Percentiles rank a stretch among this genome's conserved stretches.
These are phyloP conservation scores for Zizania palustris DNA, from an alignment of 202 grass and related monocot genomes.

Conservation along the genomic window DNA sequence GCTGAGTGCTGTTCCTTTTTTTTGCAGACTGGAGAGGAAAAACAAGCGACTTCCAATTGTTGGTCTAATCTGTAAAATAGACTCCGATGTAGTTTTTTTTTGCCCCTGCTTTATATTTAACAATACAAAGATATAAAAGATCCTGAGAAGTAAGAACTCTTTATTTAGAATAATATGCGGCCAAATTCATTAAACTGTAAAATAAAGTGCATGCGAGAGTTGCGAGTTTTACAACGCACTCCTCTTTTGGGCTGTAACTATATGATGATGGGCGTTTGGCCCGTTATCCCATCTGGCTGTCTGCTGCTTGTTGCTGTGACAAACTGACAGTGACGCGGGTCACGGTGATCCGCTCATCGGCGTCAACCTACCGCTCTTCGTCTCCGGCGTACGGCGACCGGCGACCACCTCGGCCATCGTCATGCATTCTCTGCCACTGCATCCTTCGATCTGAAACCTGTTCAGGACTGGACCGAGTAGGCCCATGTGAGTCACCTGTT, in stretches of 20 bases:
- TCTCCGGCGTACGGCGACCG: no score
- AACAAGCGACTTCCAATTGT: neutral
- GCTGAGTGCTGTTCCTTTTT: conserved; percentile 27
- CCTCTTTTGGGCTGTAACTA: neutral
- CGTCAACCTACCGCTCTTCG: no score
- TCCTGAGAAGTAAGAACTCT: neutral
- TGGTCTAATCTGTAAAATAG: conserved; percentile 8
- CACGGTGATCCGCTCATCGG: no score
- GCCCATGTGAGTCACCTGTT: no score
- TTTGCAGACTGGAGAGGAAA: conserved; percentile 26
- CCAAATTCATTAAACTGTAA: neutral
- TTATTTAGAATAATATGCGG: neutral
- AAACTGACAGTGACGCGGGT: no score
- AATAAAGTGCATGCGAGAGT: neutral
- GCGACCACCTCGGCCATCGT: no score
- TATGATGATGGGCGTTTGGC: no score
- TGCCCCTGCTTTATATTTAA: neutral
- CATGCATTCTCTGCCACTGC: no score
- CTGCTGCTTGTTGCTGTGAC: no score
- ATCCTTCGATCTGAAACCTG: no score
- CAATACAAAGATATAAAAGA: conserved; percentile 1
- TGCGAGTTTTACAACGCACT: neutral
- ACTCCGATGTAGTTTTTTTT: neutral
- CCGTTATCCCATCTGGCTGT: no score
- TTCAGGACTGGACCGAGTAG: no score